Evolutionary conservation across 768 basidiomycete species (phyloP).

Genomic region (Lentinus tigrinus): DNA sequence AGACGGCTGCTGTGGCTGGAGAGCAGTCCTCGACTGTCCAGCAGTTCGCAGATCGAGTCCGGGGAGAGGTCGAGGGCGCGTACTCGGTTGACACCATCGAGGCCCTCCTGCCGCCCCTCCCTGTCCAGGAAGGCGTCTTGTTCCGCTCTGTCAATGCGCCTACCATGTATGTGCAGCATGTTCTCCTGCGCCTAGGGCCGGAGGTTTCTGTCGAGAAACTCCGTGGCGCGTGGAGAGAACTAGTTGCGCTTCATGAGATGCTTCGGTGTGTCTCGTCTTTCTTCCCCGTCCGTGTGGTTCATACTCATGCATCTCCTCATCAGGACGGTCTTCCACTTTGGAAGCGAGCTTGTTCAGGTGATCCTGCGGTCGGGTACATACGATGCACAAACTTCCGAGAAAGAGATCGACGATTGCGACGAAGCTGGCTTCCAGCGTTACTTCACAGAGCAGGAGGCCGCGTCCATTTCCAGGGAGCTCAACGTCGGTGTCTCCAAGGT

Average conservation of each 20-base stretch:
- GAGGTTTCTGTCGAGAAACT: conserved; percentile 24
- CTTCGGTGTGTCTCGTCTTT: conserved; percentile 21
- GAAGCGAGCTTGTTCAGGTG: conserved; percentile 28
- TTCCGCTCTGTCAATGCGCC: conserved; percentile 38
- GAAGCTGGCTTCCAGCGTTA: conserved; percentile 13
- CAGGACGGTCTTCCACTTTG: conserved; percentile 35
- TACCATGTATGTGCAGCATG: conserved; percentile 45
- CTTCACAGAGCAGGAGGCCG: conserved; percentile 25
- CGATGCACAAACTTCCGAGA: conserved; percentile 20
- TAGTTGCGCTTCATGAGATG: conserved; percentile 28
- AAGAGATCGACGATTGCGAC: conserved; percentile 6
- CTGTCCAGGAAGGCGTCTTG: conserved; percentile 48
- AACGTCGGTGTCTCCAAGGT: conserved; percentile 18
- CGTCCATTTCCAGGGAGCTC: conserved; percentile 24
- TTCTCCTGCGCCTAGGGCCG: conserved; percentile 32
- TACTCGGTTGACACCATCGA: conserved; percentile 4
- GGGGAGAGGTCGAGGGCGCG: conserved; percentile 2
- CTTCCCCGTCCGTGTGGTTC: neutral
- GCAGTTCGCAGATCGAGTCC: neutral
- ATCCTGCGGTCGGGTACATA: conserved; percentile 20
- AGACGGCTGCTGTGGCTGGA: neutral
- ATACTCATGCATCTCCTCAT: neutral
- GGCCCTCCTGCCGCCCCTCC: conserved; percentile 39
- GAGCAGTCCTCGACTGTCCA: neutral
- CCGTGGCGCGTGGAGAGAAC: conserved; percentile 34